Evolutionary conservation across 139 green algal genomes (phyloP).

Genomic region (Picochlorum costavermella): DNA sequence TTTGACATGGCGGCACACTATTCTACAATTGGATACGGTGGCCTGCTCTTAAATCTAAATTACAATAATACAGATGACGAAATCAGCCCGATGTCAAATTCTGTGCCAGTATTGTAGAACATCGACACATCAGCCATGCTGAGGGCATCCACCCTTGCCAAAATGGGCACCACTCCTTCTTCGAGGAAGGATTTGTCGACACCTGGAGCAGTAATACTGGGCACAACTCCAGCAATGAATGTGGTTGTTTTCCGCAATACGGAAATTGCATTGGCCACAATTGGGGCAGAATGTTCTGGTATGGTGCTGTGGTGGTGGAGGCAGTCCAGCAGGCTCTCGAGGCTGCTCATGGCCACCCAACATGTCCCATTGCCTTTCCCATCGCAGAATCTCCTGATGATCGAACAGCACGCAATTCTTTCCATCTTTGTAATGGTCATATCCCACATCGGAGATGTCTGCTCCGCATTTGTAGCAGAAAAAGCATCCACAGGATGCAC

Average conservation of each 20-base stretch:
- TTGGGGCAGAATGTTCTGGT: slow-evolving; percentile 29
- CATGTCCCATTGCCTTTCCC: slow-evolving; percentile 14
- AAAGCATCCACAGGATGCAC: slow-evolving; percentile 47
- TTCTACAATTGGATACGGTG: slow-evolving; percentile 15
- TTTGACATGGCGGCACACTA: neutral
- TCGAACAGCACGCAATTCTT: slow-evolving; percentile 51
- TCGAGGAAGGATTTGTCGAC: slow-evolving; percentile 37
- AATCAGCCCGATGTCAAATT: no score
- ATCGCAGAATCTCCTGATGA: slow-evolving; percentile 50
- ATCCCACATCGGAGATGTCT: slow-evolving; percentile 33
- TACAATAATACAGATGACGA: no score
- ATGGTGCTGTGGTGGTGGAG: neutral
- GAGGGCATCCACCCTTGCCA: slow-evolving; percentile 38
- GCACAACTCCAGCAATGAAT: slow-evolving; percentile 48
- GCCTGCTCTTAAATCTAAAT: no score
- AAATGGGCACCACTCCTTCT: slow-evolving; percentile 38
- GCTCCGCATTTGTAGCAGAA: slow-evolving; percentile 54
- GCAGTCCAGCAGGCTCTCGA: neutral
- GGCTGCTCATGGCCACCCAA: slow-evolving; percentile 8
- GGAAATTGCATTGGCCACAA: slow-evolving; percentile 53
- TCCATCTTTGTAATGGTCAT: slow-evolving; percentile 40
- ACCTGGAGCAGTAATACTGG: slow-evolving; percentile 52
- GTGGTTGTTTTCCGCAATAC: slow-evolving; percentile 43
- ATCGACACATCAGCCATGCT: slow-evolving; percentile 32
- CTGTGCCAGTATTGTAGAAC: no score